A percentile compares a stretch with the other conserved stretches of the same genome.
phyloP scores from a whole-genome alignment of 2,329 filamentous ascomycete genomes.

The Chaetomium globosum region DNA sequence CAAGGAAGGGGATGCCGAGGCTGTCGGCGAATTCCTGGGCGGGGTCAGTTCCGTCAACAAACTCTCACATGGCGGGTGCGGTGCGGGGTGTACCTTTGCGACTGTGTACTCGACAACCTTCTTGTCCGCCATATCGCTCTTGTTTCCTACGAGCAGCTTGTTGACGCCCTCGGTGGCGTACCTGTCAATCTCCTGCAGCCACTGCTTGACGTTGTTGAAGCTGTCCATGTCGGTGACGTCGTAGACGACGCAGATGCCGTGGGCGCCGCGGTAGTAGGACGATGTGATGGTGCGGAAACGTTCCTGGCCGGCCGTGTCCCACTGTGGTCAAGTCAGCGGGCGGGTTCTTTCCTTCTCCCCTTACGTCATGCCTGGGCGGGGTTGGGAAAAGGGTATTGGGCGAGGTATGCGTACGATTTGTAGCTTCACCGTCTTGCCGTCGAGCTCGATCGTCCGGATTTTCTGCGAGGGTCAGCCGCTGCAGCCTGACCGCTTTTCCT shows the following conservation, averaged over 20 bases:
- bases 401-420: conserved; percentile 76
- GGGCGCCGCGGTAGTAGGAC: conserved; percentile 98
- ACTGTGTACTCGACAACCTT: conserved; percentile 99
- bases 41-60: conserved; percentile 7
- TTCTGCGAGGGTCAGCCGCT: conserved; percentile 62
- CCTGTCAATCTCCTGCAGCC: conserved; percentile 98
- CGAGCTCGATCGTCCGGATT: conserved; percentile 99
- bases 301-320: conserved; percentile 98
- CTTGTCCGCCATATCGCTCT: conserved; percentile 99
- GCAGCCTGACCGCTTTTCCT: not conserved
- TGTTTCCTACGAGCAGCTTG: conserved; percentile 99
- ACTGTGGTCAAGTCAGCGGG: conserved; percentile 57
- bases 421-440: conserved; percentile 99
- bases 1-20: conserved; percentile 97
- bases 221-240: conserved; percentile 99
- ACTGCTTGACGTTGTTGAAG: conserved; percentile 99
- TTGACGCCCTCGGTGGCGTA: conserved; percentile 99
- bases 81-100: conserved; percentile 75
- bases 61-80: not conserved
- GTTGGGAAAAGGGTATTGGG: not conserved
- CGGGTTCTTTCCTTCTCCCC: not conserved
- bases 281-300: conserved; percentile 99
- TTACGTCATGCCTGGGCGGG: not conserved
- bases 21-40: conserved; percentile 95
- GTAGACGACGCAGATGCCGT: conserved; percentile 99